Evolutionary conservation across 2,329 filamentous ascomycete genomes (phyloP).

Genomic region (Massarina eburnea): DNA sequence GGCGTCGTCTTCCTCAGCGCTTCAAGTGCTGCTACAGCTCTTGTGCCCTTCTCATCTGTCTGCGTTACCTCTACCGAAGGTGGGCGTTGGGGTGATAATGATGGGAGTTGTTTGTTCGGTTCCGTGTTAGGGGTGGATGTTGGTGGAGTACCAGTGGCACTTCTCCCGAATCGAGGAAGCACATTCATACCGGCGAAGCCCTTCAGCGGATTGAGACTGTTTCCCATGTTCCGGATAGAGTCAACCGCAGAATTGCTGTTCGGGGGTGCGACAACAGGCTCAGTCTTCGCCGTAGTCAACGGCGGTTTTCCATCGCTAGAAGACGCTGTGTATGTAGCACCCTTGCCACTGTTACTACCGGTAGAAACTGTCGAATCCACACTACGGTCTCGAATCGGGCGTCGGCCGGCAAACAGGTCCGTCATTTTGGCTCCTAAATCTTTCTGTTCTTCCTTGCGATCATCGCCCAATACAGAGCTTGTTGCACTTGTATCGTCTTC

Average conservation of each 20-base stretch:
- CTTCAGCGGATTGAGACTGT: conserved; percentile 78
- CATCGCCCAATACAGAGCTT: conserved; percentile 52
- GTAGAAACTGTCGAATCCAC: conserved; percentile 71
- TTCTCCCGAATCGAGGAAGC: conserved; percentile 73
- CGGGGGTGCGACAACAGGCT: conserved; percentile 17
- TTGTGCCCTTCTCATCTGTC: conserved; percentile 36
- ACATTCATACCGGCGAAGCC: conserved; percentile 73
- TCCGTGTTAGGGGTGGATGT: conserved; percentile 43
- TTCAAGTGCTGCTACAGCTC: conserved; percentile 49
- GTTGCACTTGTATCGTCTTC: conserved; percentile 58
- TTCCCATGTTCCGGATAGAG: conserved; percentile 79
- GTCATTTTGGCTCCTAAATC: conserved; percentile 63
- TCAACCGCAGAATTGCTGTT: conserved; percentile 67
- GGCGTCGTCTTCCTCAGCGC: conserved; percentile 48
- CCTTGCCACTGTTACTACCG: conserved; percentile 62
- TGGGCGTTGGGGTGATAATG: conserved; percentile 24
- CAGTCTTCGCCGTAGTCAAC: conserved; percentile 25
- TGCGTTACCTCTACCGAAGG: conserved; percentile 22
- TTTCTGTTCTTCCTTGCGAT: conserved; percentile 34
- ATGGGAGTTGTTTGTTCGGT: conserved; percentile 30
- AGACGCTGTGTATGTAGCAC: conserved; percentile 51
- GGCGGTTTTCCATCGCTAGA: conserved; percentile 28
- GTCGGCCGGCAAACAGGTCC: conserved; percentile 70
- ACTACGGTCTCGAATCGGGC: conserved; percentile 68
- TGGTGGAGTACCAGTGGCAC: conserved; percentile 43